Evolutionary conservation across 805 yeast species (phyloP), one percentile per base, ranked within the genome.

Genomic region (Cyberlindnera japonica): DNA sequence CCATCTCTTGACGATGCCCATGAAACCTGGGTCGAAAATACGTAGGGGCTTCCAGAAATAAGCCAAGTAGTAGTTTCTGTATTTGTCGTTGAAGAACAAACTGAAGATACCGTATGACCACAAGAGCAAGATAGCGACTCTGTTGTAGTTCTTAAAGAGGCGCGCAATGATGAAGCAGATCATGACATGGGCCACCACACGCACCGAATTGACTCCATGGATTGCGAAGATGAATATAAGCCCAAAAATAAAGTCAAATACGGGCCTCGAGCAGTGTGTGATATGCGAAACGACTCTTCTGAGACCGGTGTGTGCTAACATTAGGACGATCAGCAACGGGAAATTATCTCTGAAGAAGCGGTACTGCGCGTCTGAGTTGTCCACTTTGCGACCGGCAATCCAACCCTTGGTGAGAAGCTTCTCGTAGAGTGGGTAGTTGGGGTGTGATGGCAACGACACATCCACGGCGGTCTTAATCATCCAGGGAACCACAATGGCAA

Each of bases 351-450:
- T 74, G 58, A 93, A 88, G 55, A 89, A 87, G 19, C 86, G 64
- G 57, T 91, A 93, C 61, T 93, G 99, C 23, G 72, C 69, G 59
- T 93, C 99, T 5, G 95, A 83, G 58, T 91, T 90, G 61, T 93
- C 99, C 30, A 88, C 95, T 61, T 82, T 83, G 19, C 96, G 66
- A 8, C 95, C 96, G 57, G 83, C 77, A 51, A 89, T 65, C 98
- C 98, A 91, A 5, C 99, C 98, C 6, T 77, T 69, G 21, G 82
- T 71, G 37, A 91, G 67, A 27, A 81, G 64, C 36, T 76, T 72
- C 49, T 74, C 73, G 55, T 74, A 88, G 36, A 67, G 67, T 15
- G 73, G 71, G 57, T 82, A 91, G 56, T 88, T 88, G 10, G 83
- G 81, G 53, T 85, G 87, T 3, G 78, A 66, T 48, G 80, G 82